A percentile compares a stretch with the other conserved stretches of the same genome.
phyloP scores from a whole-genome alignment of 208 protist genomes.

The Wallacemonas sp. region DNA sequence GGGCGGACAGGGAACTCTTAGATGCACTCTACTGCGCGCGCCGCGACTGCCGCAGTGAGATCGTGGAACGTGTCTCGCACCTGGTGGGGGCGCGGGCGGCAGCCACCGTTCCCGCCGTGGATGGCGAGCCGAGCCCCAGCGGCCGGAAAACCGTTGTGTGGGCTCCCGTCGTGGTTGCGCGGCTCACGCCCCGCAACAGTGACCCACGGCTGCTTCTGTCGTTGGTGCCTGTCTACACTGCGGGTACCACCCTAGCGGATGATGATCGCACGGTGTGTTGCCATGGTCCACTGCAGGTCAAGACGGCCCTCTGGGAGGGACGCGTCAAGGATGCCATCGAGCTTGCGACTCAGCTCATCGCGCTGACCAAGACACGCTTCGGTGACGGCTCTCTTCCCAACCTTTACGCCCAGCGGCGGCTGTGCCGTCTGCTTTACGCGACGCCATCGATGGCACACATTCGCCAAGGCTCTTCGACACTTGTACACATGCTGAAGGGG shows the following conservation, averaged over 20 bases:
- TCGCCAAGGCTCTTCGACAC: conserved; percentile 9
- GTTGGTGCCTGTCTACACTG: conserved; percentile 17
- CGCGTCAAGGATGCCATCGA: conserved; percentile 14
- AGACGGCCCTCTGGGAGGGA: conserved; percentile 27
- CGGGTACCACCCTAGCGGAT: background rate
- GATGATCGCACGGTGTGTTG: conserved; percentile 21
- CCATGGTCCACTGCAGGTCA: conserved; percentile 18
- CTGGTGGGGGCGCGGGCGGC: conserved; percentile 25
- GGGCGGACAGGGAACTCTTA: conserved; percentile 27
- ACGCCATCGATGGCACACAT: conserved; percentile 15
- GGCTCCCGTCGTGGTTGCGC: conserved; percentile 25
- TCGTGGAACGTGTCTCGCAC: conserved; percentile 28
- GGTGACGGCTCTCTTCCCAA: conserved; percentile 16
- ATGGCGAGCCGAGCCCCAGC: background rate
- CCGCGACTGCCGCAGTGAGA: conserved; percentile 8
- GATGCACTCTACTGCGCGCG: conserved; percentile 9
- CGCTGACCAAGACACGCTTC: conserved; percentile 1
- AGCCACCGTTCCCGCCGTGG: background rate
- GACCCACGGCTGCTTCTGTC: conserved; percentile 22
- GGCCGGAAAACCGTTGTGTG: conserved; percentile 31
- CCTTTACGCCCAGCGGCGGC: conserved; percentile 21
- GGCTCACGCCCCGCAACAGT: conserved; percentile 22
- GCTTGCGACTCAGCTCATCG: conserved; percentile 8
- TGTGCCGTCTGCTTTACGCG: conserved; percentile 29
- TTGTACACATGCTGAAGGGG: conserved; percentile 19